Conservation (phyloP, 176 grass and related monocot species). For the Paspalum notatum region DNA sequence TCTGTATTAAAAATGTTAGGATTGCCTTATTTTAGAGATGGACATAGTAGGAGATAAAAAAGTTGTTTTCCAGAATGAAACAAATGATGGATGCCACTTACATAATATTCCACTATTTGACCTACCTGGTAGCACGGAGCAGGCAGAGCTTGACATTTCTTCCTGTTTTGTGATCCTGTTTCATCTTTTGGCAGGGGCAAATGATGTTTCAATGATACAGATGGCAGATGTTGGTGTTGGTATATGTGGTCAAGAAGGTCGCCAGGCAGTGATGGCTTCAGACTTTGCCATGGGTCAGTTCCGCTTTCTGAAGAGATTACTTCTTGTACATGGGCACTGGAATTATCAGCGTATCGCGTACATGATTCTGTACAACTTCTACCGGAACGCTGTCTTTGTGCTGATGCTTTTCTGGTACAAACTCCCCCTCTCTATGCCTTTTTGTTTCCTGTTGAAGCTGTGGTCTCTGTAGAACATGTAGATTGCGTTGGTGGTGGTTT, state of each 20-base stretch:
- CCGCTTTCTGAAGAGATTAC: constrained; percentile 94
- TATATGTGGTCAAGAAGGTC: constrained; percentile 99
- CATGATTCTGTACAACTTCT: constrained; percentile 99
- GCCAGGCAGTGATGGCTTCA: constrained; percentile 98
- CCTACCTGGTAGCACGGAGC: neutral
- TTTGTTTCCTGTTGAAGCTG: neutral
- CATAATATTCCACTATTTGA: neutral
- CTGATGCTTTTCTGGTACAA: constrained; percentile 98
- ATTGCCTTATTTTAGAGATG: too few relatives aligned
- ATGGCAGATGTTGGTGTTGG: constrained; percentile 99
- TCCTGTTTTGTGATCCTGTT: constrained; percentile 23
- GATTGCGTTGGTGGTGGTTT: neutral
- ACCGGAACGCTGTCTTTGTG: constrained; percentile 97
- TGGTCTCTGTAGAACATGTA: constrained; percentile 24
- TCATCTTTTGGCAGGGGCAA: constrained; percentile 70
- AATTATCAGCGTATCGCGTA: constrained; percentile 99
- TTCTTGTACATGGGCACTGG: constrained; percentile 99
- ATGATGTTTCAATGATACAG: constrained; percentile 99
- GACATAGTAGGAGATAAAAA: neutral
- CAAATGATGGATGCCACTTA: neutral
- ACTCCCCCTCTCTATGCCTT: neutral
- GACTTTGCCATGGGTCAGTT: constrained; percentile 99
- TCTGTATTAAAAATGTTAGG: too few relatives aligned
- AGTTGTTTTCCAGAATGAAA: constrained; percentile 17
- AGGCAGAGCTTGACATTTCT: neutral